Evolutionary conservation across 208 protist species (phyloP), one percentile per base, ranked within the genome.

Genomic region (Trypanosomatidae sp.): DNA sequence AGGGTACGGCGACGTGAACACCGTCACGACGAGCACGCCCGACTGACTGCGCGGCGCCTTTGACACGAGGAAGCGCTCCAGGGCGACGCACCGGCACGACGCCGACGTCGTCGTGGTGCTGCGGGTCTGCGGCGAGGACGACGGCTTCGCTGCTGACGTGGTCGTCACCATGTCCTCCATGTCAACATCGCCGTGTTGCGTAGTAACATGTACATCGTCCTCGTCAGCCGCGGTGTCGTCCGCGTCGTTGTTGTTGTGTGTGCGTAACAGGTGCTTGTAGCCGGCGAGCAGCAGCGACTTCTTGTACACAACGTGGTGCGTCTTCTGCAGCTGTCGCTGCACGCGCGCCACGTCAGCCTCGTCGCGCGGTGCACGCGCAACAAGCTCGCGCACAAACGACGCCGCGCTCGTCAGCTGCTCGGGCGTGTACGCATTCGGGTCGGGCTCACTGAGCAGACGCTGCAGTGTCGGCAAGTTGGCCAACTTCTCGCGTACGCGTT

Each of bases 1-100:
- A 6, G 87, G 87, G 59, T 86, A 91, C 1, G 87, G 55, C 2
- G 82, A 92, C 23, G 87, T 95, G 63, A 95, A 90, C 21, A 95
- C 83, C 6, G 87, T 95, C 24, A 95, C 75, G 15, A 95, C 87
- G 5, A 95, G 61, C 28, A 95, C 87, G n/a, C 87, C 87, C 0
- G 79, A 91, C 56, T 92, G 83, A 33, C 83, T 92, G 22, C 81
- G 71, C 2, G 78, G 68, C 0, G 77, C 78, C 66, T 95, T 95
- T 19, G 66, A 83, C 1, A 89, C 63, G 11, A 95, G 72, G 42
- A 70, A 79, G 40, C 46, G 43, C 55, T 84, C 59, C 37, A 95
- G 50, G 26, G 57, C 58, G 0, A 53, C 42, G 37, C 48, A 61
- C 2, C 43, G 32, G 4, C 55, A 20, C 19, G 48, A 19, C 7